These are phyloP conservation scores for Rubia yunnanensis DNA, from an alignment of 257 asterid species.

Conservation along the genomic window DNA sequence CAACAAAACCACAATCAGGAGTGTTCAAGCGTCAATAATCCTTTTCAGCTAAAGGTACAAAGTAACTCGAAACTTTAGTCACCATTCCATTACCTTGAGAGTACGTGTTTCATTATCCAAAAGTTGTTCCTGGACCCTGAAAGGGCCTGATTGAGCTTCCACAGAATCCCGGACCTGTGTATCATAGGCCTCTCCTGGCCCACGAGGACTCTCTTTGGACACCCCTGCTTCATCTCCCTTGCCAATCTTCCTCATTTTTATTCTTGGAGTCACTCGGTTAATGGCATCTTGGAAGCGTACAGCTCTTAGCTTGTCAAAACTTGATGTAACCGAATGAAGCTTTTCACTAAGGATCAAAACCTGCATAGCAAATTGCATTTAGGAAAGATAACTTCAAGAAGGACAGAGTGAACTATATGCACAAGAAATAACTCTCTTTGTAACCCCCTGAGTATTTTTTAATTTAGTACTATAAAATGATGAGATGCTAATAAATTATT, in stretches of 20 bases:
- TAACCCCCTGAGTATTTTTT: neutral
- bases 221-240: slow-evolving; percentile 25
- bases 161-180: slow-evolving; percentile 35
- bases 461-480: neutral
- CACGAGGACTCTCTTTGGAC: slow-evolving; percentile 27
- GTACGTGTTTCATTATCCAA: slow-evolving; percentile 79
- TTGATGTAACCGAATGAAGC: slow-evolving; percentile 79
- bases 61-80: slow-evolving; percentile 3
- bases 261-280: slow-evolving; percentile 72
- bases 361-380: slow-evolving; percentile 27
- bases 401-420: slow-evolving; percentile 1
- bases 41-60: neutral
- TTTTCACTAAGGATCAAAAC: slow-evolving; percentile 84
- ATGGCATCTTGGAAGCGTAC: slow-evolving; percentile 90
- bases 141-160: slow-evolving; percentile 41
- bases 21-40: neutral
- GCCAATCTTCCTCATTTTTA: slow-evolving; percentile 39
- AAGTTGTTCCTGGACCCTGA: slow-evolving; percentile 63
- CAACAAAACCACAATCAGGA: slow-evolving; percentile 3
- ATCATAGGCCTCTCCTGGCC: slow-evolving; percentile 24
- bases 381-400: neutral
- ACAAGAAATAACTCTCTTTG: neutral
- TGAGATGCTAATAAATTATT: neutral
- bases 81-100: slow-evolving; percentile 56
- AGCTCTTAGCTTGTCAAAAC: slow-evolving; percentile 87